Percentiles rank a stretch among this genome's conserved stretches.
These are phyloP conservation scores for Carpinus viminea DNA, from an alignment of 306 rosid species.

Conservation along the genomic window DNA sequence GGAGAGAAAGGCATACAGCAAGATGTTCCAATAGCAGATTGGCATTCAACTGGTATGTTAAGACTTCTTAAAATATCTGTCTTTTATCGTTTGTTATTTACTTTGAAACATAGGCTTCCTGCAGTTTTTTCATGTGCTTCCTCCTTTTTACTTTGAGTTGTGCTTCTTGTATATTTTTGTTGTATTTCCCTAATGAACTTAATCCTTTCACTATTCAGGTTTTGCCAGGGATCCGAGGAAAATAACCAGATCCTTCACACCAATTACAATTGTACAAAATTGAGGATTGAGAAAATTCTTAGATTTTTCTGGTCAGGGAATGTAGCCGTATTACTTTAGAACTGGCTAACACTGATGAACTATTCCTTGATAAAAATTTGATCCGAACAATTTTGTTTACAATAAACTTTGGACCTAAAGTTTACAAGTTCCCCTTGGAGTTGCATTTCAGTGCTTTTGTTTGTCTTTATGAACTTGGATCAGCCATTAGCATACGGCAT, in stretches of 20 bases:
- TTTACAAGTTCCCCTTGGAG: background rate
- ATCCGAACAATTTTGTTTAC: conserved; percentile 22
- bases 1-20: conserved; percentile 77
- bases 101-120: background rate
- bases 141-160: background rate
- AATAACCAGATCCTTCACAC: conserved; percentile 9
- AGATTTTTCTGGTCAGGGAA: background rate
- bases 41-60: conserved; percentile 34
- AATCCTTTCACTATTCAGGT: conserved; percentile 22
- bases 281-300: conserved; percentile 26
- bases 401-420: background rate
- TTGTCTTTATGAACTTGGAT: background rate
- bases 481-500: background rate
- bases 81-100: background rate
- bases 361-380: conserved; percentile 2
- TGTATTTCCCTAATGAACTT: background rate
- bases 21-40: conserved; percentile 68
- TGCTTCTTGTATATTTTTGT: background rate
- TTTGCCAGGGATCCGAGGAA: conserved; percentile 5
- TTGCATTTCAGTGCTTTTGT: background rate
- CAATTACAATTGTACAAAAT: conserved; percentile 16
- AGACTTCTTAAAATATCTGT: background rate
- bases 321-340: background rate
- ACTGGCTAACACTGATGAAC: conserved; percentile 1
- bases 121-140: background rate